phyloP scores from a whole-genome alignment of 1,284 basidiomycete genomes.

The Fomitiporia mediterranea region DNA sequence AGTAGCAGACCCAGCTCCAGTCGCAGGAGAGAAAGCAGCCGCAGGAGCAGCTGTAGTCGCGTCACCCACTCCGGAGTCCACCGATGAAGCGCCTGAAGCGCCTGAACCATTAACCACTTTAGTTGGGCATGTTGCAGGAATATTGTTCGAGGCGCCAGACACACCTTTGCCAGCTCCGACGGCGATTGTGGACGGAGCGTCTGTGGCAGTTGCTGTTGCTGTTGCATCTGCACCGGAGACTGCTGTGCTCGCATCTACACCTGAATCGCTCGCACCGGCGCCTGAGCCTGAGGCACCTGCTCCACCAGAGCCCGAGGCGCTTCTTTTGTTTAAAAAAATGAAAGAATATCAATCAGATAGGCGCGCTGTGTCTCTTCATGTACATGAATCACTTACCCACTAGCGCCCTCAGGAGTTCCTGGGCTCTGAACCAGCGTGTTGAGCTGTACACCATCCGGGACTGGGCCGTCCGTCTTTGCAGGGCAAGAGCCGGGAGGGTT shows the following conservation, averaged over 20 bases:
- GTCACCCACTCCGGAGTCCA: neutral
- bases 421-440: conserved; percentile 25
- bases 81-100: conserved; percentile 16
- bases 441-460: conserved; percentile 27
- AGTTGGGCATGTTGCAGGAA: neutral
- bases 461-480: conserved; percentile 34
- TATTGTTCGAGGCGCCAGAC: neutral
- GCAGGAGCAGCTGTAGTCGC: conserved; percentile 23
- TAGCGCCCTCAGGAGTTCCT: conserved; percentile 24
- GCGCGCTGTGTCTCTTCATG: neutral
- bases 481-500: conserved; percentile 39
- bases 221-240: conserved; percentile 36
- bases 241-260: conserved; percentile 6
- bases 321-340: no score
- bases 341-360: neutral
- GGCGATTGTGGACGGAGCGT: conserved; percentile 19
- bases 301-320: neutral
- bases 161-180: conserved; percentile 16
- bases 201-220: conserved; percentile 23
- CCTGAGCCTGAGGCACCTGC: neutral
- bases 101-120: neutral
- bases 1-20: conserved; percentile 26
- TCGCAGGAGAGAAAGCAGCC: conserved; percentile 23
- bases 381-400: conserved; percentile 1
- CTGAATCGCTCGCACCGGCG: neutral